Evolutionary conservation across 164 flowering plant genomes (phyloP), one percentile per base, ranked within the genome.

Genomic region (Chimonanthus praecox): DNA sequence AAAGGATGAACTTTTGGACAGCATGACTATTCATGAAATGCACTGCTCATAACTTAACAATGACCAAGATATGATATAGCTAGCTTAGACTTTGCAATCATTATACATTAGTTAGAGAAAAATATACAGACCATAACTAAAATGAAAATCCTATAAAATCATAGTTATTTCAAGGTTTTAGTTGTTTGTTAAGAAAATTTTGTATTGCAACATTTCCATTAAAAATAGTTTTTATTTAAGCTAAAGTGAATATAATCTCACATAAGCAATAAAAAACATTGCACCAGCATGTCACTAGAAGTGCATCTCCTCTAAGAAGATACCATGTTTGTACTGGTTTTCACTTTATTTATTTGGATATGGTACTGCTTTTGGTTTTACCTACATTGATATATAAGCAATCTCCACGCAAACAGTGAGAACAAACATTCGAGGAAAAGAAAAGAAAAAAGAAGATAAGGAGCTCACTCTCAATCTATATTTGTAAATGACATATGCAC

Each of bases 401-500:
- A 33, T 33, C 33, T 33, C 33, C 33, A 0, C 33, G 33, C 33
- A 33, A 33, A 33, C 33, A 1, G 33, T 33, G 33, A 33, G 33
- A 33, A 33, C 33, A 10, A 58, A 70, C 7, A 66, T 11, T 66
- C 7, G 16, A 11, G 50, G 62, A 33, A n/a, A 21, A 7, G 61
- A n/a, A 58, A 70, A 33, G n/a, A 62, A 62, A 49, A 44, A n/a
- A 21, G 33, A 64, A 72, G 21, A 74, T 21, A 66, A 47, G 11
- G 71, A 72, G 73, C 92, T 80, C 86, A 94, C 99, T 87, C 98
- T 82, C 74, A 93, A 62, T 84, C 98, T 88, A 74, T 94, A 89
- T 79, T 90, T 93, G 88, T 94, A 96, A 15, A 96, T 80, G 44
- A 90, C 83, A 83, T 94, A 91, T 67, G 87, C 98, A n/a, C 94